Conservation (phyloP, 805 yeast genomes). For the Blastobotrys parvus region DNA sequence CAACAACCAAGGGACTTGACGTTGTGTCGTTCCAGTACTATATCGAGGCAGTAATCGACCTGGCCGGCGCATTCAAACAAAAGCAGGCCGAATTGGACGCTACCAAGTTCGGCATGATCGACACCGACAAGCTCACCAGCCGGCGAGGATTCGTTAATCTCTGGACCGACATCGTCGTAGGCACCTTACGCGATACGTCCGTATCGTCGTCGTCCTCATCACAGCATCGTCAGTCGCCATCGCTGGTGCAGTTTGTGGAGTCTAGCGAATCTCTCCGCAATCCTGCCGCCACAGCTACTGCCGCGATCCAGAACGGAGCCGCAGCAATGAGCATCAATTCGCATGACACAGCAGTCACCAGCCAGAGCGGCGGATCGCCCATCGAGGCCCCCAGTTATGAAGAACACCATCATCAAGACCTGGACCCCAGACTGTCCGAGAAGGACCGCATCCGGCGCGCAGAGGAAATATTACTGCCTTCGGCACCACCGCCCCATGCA, state of each 20-base stretch:
- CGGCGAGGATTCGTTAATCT: conserved; percentile 72
- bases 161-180: conserved; percentile 71
- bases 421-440: conserved; percentile 32
- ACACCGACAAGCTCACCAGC: conserved; percentile 72
- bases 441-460: conserved; percentile 46
- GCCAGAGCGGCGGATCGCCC: not conserved
- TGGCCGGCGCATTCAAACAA: conserved; percentile 49
- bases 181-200: conserved; percentile 49
- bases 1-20: conserved; percentile 66
- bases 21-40: conserved; percentile 77
- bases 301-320: not conserved
- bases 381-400: not conserved
- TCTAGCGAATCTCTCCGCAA: too few relatives aligned
- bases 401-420: not conserved
- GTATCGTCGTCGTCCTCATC: not conserved
- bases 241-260: not conserved
- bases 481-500: too few relatives aligned
- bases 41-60: conserved; percentile 72
- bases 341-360: not conserved
- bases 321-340: not conserved
- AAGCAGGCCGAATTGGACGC: conserved; percentile 18
- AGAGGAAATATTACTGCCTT: conserved; percentile 57
- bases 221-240: too few relatives aligned
- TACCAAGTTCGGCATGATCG: conserved; percentile 31
- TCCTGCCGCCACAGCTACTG: not conserved